Evolutionary conservation across 2,329 filamentous ascomycete genomes (phyloP).

Genomic region (Fusarium longipes): DNA sequence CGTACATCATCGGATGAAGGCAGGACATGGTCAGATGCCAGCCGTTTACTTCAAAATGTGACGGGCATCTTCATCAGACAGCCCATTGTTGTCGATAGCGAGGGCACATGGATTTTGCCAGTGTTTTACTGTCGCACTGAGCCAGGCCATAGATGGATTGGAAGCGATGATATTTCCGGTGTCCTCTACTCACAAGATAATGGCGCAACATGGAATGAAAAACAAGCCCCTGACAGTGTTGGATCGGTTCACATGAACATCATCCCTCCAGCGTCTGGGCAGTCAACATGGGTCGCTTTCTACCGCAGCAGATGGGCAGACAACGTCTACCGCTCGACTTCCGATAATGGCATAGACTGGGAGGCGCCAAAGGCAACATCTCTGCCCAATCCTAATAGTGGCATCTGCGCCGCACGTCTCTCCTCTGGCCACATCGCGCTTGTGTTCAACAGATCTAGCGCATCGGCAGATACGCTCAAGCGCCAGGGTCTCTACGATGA

Average conservation of each 20-base stretch:
- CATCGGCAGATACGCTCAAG: constrained; percentile 47
- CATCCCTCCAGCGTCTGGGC: constrained; percentile 41
- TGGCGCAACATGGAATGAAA: constrained; percentile 56
- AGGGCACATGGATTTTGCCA: constrained; percentile 56
- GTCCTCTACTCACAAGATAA: constrained; percentile 53
- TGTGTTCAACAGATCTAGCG: constrained; percentile 56
- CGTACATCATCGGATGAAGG: constrained; percentile 52
- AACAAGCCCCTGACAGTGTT: constrained; percentile 50
- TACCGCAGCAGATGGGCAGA: constrained; percentile 60
- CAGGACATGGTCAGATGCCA: constrained; percentile 51
- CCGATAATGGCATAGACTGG: constrained; percentile 55
- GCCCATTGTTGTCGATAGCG: constrained; percentile 51
- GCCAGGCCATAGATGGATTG: constrained; percentile 56
- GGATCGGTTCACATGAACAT: constrained; percentile 60
- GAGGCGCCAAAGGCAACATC: constrained; percentile 48
- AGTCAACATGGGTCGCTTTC: constrained; percentile 50
- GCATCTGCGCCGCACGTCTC: constrained; percentile 54
- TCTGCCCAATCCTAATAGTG: constrained; percentile 58
- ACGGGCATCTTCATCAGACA: constrained; percentile 57
- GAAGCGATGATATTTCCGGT: constrained; percentile 57
- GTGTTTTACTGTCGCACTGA: constrained; percentile 57
- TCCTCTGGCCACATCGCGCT: constrained; percentile 51
- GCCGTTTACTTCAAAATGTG: constrained; percentile 48
- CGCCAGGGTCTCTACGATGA: constrained; percentile 58
- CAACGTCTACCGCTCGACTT: constrained; percentile 55